Evolutionary conservation across 495 filamentous ascomycete genomes (phyloP).

Genomic region (Podospora sp.): DNA sequence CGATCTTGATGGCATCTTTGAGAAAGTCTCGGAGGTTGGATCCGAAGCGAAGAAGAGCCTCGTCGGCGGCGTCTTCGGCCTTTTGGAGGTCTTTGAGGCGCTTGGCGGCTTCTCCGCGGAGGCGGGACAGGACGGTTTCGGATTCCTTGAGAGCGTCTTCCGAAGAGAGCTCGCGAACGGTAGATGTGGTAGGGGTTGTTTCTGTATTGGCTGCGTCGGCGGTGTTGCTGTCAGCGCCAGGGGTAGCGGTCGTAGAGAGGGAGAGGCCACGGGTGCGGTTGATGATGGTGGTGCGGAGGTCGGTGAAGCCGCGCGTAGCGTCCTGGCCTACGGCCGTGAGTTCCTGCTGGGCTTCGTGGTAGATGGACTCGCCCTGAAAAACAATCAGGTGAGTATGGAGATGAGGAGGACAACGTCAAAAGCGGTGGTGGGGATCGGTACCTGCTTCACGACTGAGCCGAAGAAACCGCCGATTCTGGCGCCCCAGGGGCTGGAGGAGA

Average conservation of each 20-base stretch:
- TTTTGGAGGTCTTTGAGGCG: constrained; percentile 88
- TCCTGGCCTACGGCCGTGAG: constrained; percentile 75
- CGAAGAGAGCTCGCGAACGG: constrained; percentile 40
- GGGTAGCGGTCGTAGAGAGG: constrained; percentile 49
- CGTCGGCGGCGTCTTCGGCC: constrained; percentile 96
- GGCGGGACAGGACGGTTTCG: constrained; percentile 78
- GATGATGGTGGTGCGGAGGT: constrained; percentile 67
- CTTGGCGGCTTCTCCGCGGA: constrained; percentile 79
- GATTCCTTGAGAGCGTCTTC: constrained; percentile 63
- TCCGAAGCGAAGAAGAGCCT: constrained; percentile 91
- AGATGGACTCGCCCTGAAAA: constrained; percentile 78
- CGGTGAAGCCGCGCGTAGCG: constrained; percentile 80
- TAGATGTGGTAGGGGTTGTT: constrained; percentile 44
- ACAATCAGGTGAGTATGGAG: neutral
- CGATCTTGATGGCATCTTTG: constrained; percentile 85
- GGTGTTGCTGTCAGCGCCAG: constrained; percentile 17
- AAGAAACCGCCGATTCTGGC: constrained; percentile 84
- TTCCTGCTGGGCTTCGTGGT: constrained; percentile 81
- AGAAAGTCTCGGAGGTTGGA: constrained; percentile 89
- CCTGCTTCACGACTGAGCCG: constrained; percentile 86
- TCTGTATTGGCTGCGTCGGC: constrained; percentile 28
- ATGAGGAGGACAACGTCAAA: constrained; percentile 7
- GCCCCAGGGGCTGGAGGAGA: constrained; percentile 90
- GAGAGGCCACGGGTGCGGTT: constrained; percentile 75
- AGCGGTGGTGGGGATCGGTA: constrained; percentile 35